Evolutionary conservation across 1,284 basidiomycete species (phyloP).

Genomic region (Exsudoporus floridanus): DNA sequence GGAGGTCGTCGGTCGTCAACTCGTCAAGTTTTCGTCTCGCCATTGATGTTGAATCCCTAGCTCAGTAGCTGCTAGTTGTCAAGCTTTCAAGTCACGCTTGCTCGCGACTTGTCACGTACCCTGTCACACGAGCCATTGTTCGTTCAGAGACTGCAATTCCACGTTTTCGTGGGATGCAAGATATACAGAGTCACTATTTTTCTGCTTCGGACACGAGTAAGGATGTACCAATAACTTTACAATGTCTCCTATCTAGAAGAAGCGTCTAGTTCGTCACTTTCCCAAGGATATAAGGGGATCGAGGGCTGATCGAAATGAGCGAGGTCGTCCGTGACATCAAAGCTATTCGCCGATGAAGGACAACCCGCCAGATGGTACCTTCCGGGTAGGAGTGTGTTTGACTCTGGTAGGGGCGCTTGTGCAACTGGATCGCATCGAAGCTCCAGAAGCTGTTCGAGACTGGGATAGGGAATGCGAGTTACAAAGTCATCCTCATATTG

Average conservation of each 20-base stretch:
- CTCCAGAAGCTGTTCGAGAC: constrained; percentile 4
- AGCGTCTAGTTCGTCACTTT: background rate
- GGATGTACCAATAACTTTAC: background rate
- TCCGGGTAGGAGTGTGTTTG: background rate
- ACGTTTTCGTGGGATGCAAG: background rate
- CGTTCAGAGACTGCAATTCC: background rate
- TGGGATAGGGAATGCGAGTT: background rate
- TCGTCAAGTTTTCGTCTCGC: constrained; percentile 32
- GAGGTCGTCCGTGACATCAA: background rate
- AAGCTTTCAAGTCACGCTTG: background rate
- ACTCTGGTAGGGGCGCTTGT: background rate
- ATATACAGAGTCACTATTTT: background rate
- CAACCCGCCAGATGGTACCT: background rate
- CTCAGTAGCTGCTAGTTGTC: no score
- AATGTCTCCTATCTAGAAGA: background rate
- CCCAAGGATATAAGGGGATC: background rate
- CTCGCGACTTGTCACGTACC: background rate
- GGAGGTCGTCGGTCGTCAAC: constrained; percentile 36
- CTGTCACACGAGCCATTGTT: constrained; percentile 5
- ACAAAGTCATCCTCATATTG: background rate
- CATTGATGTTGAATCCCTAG: constrained; percentile 11
- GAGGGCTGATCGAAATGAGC: constrained; percentile 3
- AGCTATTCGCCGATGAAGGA: background rate
- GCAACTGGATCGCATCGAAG: constrained; percentile 3
- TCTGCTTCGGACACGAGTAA: background rate